phyloP scores from a whole-genome alignment of 495 filamentous ascomycete species.

The Aspergillus steynii region DNA sequence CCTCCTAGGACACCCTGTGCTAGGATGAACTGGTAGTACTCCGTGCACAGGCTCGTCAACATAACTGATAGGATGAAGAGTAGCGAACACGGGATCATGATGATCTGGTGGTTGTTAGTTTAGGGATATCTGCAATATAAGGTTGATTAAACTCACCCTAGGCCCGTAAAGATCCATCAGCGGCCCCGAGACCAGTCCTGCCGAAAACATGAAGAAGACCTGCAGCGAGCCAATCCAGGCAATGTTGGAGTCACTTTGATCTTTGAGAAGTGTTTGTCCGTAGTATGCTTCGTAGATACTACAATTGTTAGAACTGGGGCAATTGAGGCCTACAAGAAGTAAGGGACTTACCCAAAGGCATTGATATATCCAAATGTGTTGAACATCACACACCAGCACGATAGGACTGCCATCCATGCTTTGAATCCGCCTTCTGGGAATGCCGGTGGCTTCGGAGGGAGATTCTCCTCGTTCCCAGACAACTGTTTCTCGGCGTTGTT shows the following conservation, averaged over 20 bases:
- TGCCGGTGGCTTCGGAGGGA: not conserved
- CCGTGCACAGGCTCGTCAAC: conserved; percentile 50
- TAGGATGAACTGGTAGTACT: conserved; percentile 61
- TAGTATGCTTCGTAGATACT: conserved; percentile 36
- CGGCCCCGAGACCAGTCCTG: conserved; percentile 25
- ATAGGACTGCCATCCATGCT: conserved; percentile 59
- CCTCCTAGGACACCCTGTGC: conserved; percentile 53
- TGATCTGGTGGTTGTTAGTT: conserved; percentile 7
- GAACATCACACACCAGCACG: conserved; percentile 57
- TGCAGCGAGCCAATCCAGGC: conserved; percentile 49
- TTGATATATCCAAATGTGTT: conserved; percentile 59
- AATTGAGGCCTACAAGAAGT: not conserved
- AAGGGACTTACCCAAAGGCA: conserved; percentile 43
- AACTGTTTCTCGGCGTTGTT: not conserved
- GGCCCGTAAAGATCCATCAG: conserved; percentile 29
- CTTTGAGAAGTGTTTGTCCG: conserved; percentile 17
- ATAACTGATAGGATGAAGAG: conserved; percentile 39
- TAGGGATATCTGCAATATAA: not conserved
- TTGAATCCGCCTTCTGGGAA: conserved; percentile 52
- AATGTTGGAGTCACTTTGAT: conserved; percentile 32
- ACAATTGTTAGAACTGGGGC: not conserved
- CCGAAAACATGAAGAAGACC: conserved; percentile 33
- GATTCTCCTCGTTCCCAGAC: not conserved
- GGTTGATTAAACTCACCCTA: conserved; percentile 12
- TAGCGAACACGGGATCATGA: conserved; percentile 15